phyloP scores from a whole-genome alignment of 176 grass and related monocot genomes.

The Poa annua region DNA sequence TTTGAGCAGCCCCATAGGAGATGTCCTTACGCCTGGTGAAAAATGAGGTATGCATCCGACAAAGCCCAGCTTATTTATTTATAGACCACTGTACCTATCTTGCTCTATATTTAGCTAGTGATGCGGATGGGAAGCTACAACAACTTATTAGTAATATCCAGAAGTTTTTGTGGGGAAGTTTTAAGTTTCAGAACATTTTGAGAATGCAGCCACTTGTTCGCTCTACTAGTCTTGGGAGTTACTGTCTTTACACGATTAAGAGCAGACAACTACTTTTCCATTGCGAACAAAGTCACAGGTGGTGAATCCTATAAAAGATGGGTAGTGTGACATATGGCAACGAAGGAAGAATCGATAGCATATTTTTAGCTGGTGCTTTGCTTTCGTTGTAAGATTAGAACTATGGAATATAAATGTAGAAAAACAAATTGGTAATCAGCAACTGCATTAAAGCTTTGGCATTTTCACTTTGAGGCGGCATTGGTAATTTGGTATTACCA shows the following conservation, averaged over 20 bases:
- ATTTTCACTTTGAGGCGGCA: conserved; percentile 35
- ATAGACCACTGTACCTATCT: background rate
- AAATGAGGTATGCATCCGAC: conserved; percentile 39
- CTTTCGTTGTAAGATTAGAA: conserved; percentile 39
- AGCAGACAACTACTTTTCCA: background rate
- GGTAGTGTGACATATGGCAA: conserved; percentile 38
- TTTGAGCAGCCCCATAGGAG: too few species aligned
- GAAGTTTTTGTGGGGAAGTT: background rate
- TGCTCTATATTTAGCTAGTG: conserved; percentile 10
- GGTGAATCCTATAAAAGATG: conserved; percentile 24
- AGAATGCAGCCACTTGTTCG: conserved; percentile 3
- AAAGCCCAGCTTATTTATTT: conserved; percentile 2
- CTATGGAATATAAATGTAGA: conserved; percentile 7
- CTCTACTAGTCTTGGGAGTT: background rate
- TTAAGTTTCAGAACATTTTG: background rate
- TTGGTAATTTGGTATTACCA: conserved; percentile 22
- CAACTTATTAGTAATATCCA: background rate
- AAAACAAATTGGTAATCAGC: conserved; percentile 1
- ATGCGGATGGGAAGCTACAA: background rate
- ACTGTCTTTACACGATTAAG: background rate
- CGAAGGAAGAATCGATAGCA: conserved; percentile 21
- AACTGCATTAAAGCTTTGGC: conserved; percentile 12
- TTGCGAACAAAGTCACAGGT: conserved; percentile 24
- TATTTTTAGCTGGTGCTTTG: conserved; percentile 28
- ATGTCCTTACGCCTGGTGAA: conserved; percentile 27